Evolutionary conservation across 768 basidiomycete genomes (phyloP), one percentile per base, ranked within the genome.

Genomic region (Panaeolus cyanescens): DNA sequence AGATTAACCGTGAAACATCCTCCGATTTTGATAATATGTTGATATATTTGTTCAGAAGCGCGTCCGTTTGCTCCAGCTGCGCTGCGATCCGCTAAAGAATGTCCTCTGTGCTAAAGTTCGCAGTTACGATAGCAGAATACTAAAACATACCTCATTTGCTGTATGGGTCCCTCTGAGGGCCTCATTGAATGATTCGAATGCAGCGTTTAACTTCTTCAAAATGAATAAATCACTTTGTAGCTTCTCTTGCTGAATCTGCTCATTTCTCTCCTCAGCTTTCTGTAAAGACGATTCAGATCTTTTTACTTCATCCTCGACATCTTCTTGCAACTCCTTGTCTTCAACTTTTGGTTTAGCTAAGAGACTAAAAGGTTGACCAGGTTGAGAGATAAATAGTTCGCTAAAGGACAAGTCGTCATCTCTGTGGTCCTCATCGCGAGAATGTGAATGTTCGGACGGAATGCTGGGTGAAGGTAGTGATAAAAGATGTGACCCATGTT

Each of bases 1-100:
- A 86, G 17, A 93, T 85, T 60, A 93, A 72, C 31, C 83, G 83
- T 2, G 90, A 77, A 62, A 85, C 80, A 13, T 85, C 81, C 71
- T 92, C 91, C 2, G 91, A 90, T 70, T 85, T 87, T 5, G 84
- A 82, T 19, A 93, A 76, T 53, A 91, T 84, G 39, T 74, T 76
- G 40, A 90, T 83, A 69, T 93, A 93, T 80, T 86, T 90, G 73
- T 91, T 87, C 61, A 93, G 75, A 59, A 93, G 75, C 1, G 82
- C 83, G 67, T 93, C 86, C 0, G 92, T 93, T 64, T 92, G 84
- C 53, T 80, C 82, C 32, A 93, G 71, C 64, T 92, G 91, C 31
- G 71, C 73, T 9, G 87, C 86, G 36, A 92, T 80, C 65, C 85
- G 83, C 91, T 91, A 54, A 61, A 25, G 53, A 59, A 33, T 59